phyloP scores from a whole-genome alignment of 306 rosid genomes.

The Dalbergia cultrata region DNA sequence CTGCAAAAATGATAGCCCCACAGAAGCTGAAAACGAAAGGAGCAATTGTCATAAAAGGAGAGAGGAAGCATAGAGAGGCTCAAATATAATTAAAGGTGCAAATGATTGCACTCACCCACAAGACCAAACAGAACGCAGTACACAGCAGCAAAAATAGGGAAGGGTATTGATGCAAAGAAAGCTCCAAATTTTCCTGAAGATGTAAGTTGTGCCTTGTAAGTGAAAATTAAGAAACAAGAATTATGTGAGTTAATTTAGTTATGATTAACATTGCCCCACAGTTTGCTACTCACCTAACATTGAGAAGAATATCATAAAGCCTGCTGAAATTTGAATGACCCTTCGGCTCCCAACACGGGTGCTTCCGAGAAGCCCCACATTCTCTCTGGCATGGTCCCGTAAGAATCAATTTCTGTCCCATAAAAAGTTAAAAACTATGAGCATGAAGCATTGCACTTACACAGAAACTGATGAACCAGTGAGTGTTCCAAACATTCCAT shows the following conservation, averaged over 20 bases:
- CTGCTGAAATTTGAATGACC: slow-evolving; percentile 96
- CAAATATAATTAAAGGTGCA: slow-evolving; percentile 8
- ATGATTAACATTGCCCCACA: slow-evolving; percentile 8
- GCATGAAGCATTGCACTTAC: slow-evolving; percentile 57
- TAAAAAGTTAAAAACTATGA: slow-evolving; percentile 23
- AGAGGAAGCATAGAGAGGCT: slow-evolving; percentile 19
- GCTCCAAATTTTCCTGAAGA: slow-evolving; percentile 96
- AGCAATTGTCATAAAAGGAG: slow-evolving; percentile 23
- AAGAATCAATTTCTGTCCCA: slow-evolving; percentile 29
- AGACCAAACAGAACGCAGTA: slow-evolving; percentile 96
- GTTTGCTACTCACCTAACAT: slow-evolving; percentile 70
- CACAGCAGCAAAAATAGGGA: slow-evolving; percentile 88
- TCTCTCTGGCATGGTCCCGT: slow-evolving; percentile 68
- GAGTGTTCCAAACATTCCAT: slow-evolving; percentile 93
- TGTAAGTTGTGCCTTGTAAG: slow-evolving; percentile 15
- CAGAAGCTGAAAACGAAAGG: slow-evolving; percentile 75
- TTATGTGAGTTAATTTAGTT: slow-evolving; percentile 7
- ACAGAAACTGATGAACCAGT: slow-evolving; percentile 89
- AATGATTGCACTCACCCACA: slow-evolving; percentile 71
- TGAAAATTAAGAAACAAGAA: slow-evolving; percentile 5
- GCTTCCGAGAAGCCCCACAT: slow-evolving; percentile 97
- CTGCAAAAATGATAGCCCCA: slow-evolving; percentile 97
- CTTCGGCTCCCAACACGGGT: slow-evolving; percentile 98
- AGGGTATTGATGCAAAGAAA: slow-evolving; percentile 95
- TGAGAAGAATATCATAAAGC: slow-evolving; percentile 98